phyloP scores from a whole-genome alignment of 768 basidiomycete genomes.

The Cystobasidium tubakii region DNA sequence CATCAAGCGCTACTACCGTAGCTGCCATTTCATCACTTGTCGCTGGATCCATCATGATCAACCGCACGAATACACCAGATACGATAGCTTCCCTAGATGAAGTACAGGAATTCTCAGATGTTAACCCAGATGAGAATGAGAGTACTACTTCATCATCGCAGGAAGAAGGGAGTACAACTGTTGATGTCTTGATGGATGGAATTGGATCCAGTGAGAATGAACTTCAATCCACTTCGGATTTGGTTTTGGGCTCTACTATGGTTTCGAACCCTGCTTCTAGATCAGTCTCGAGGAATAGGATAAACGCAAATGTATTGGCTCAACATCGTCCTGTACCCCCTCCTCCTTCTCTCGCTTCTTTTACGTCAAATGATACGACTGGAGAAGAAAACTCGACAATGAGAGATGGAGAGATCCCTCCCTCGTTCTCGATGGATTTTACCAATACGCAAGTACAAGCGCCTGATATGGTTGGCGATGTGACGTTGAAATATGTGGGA shows the following conservation, averaged over 20 bases:
- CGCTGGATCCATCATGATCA: slow-evolving; percentile 12
- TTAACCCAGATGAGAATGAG: slow-evolving; percentile 21
- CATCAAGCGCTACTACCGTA: slow-evolving; percentile 13
- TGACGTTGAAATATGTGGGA: background rate
- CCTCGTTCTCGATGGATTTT: no score
- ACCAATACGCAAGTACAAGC: background rate
- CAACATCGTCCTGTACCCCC: slow-evolving; percentile 4
- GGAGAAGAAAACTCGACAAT: no score
- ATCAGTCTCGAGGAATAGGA: slow-evolving; percentile 8
- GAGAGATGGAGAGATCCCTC: no score
- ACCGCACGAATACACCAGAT: slow-evolving; percentile 28
- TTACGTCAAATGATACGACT: no score
- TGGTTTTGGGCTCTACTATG: background rate
- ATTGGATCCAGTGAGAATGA: background rate
- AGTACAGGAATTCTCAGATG: slow-evolving; percentile 30
- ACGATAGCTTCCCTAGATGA: slow-evolving; percentile 28
- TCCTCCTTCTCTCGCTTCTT: background rate
- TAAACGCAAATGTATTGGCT: background rate
- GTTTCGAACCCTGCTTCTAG: slow-evolving; percentile 7
- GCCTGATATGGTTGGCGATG: background rate
- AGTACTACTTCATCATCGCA: slow-evolving; percentile 14
- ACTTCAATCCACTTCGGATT: background rate
- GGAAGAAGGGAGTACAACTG: slow-evolving; percentile 2
- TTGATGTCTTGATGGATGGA: slow-evolving; percentile 2
- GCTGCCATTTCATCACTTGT: background rate